phyloP scores from a whole-genome alignment of 495 filamentous ascomycete genomes.

The Tuber brumale region DNA sequence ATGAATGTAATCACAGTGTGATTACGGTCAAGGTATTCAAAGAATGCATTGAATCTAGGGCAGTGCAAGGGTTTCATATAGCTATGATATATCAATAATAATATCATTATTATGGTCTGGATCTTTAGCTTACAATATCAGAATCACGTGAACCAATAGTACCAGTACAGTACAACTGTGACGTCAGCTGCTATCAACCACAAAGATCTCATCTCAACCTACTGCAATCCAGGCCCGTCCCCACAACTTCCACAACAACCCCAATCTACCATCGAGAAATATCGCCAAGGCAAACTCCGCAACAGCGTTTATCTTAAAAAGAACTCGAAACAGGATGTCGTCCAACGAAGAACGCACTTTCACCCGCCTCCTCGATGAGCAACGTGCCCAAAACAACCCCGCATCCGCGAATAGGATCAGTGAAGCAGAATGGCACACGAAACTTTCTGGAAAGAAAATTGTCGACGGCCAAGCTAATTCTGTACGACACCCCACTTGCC shows the following conservation, averaged over 20 bases:
- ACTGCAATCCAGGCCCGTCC: not conserved
- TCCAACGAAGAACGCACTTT: conserved; percentile 20
- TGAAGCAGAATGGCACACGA: conserved; percentile 22
- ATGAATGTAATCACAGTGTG: not conserved
- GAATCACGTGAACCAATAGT: not conserved
- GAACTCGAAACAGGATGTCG: conserved; percentile 5
- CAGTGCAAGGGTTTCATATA: not conserved
- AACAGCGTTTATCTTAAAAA: not conserved
- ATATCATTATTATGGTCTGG: not conserved
- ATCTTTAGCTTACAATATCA: not conserved
- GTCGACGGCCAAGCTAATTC: conserved; percentile 10
- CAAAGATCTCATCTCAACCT: not conserved
- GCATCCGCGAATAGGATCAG: not conserved
- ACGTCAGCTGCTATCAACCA: conserved; percentile 7
- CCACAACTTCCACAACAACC: not conserved
- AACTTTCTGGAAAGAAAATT: conserved; percentile 30
- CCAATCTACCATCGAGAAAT: not conserved
- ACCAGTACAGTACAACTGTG: not conserved
- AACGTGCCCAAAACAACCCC: conserved; percentile 18
- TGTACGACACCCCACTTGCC: conserved; percentile 12
- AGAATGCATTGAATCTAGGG: not conserved
- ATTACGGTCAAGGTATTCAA: not conserved
- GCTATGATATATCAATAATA: not conserved
- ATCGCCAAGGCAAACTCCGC: not conserved
- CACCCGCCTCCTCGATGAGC: conserved; percentile 11